These are phyloP conservation scores for Cenococcum geophilum DNA, from an alignment of 495 filamentous ascomycete species.

Conservation along the genomic window DNA sequence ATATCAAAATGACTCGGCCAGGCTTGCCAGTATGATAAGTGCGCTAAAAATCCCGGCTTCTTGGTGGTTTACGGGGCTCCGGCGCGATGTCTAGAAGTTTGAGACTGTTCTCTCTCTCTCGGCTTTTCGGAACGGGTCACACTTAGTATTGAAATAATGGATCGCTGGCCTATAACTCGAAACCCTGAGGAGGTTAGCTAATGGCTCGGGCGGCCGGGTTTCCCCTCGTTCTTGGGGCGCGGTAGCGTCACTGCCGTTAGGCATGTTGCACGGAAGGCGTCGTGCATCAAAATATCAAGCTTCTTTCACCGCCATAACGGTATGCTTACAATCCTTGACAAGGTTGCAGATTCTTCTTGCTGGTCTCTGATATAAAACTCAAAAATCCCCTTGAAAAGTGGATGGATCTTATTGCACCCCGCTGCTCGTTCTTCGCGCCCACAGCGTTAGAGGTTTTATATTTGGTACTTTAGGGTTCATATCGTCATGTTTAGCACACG, in stretches of 20 bases:
- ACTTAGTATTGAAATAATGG: background rate
- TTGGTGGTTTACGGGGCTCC: too few species aligned
- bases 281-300: too few species aligned
- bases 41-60: background rate
- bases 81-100: background rate
- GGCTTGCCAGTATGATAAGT: background rate
- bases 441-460: too few species aligned
- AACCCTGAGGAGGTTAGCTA: background rate
- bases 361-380: too few species aligned
- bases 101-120: background rate
- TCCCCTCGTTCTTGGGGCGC: background rate
- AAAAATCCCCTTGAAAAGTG: too few species aligned
- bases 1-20: background rate
- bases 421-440: too few species aligned
- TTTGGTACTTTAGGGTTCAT: background rate
- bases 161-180: background rate
- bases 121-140: background rate
- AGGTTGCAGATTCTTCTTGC: too few species aligned
- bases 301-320: too few species aligned
- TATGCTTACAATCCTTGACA: too few species aligned
- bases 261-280: background rate
- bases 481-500: conserved; percentile 11
- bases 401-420: too few species aligned
- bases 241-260: background rate
- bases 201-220: background rate